Conservation (phyloP, 1,139 yeast species). For the Magnusiomyces magnusii region DNA sequence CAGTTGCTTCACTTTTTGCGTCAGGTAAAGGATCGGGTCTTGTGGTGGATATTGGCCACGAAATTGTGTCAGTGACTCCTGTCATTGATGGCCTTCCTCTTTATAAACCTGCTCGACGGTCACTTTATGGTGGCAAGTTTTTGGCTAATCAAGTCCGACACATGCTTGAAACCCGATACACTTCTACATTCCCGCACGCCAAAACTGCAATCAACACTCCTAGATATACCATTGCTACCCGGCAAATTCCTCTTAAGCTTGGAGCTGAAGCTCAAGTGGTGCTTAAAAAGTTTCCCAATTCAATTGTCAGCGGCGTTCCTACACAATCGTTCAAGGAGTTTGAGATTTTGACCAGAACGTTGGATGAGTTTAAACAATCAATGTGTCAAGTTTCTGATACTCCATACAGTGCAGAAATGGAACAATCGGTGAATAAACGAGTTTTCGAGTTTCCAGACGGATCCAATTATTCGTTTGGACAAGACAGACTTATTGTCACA, state of each 20-base stretch:
- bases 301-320: slow-evolving; percentile 21
- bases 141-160: slow-evolving; percentile 28
- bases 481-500: slow-evolving; percentile 59
- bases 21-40: slow-evolving; percentile 92
- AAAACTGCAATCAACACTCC: slow-evolving; percentile 26
- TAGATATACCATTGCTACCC: slow-evolving; percentile 30
- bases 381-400: slow-evolving; percentile 42
- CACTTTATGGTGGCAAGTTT: slow-evolving; percentile 35
- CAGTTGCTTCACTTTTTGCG: slow-evolving; percentile 88
- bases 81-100: slow-evolving; percentile 89
- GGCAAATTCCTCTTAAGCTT: slow-evolving; percentile 23
- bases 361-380: slow-evolving; percentile 59
- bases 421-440: slow-evolving; percentile 31
- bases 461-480: slow-evolving; percentile 42
- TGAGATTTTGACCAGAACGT: slow-evolving; percentile 28
- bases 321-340: slow-evolving; percentile 27
- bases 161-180: slow-evolving; percentile 18
- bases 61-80: slow-evolving; percentile 76
- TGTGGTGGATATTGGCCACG: slow-evolving; percentile 91
- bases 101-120: slow-evolving; percentile 37
- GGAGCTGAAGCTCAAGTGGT: slow-evolving; percentile 25
- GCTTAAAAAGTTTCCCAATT: slow-evolving; percentile 35
- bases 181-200: slow-evolving; percentile 14
- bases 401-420: slow-evolving; percentile 29
- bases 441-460: slow-evolving; percentile 80